Evolutionary conservation across 495 filamentous ascomycete genomes (phyloP), one percentile per base, ranked within the genome.

Genomic region (Xylaria intraflava): DNA sequence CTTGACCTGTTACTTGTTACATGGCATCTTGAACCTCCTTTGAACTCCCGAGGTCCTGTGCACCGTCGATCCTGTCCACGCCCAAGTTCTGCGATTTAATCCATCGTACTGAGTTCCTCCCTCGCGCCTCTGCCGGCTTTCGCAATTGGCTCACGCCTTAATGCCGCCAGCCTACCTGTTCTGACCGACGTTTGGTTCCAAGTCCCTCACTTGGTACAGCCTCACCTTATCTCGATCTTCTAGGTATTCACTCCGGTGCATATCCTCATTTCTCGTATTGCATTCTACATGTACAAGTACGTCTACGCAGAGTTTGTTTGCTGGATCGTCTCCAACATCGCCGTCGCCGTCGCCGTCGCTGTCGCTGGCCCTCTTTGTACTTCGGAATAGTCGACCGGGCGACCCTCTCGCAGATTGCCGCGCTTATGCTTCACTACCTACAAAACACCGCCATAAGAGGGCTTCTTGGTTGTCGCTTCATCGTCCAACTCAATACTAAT

Each of bases 401-500:
- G 48, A 31, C 27, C 50, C 17, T 20, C 14, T 38, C 17, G 33
- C 27, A 26, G 27, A 20, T 20, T 38, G 31, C 30, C 22, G 29
- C 50, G 22, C 42, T 8, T 44, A n/a, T 29, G 24, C 42, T n/a
- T 14, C 42, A 2, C 22, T 9, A 20, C 38, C 40, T 23, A 10
- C 22, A 20, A 10, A 24, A 20, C 43, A 31, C 11, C 23, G 10
- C 29, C 43, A 26, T 20, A 49, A 19, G 19, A 20, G 24, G 20
- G 4, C 41, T 5, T 31, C 36, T n/a, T 49, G 38, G 44, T 46
- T 56, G 38, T 35, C 27, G 45, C 51, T 55, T 55, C 41, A 43
- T 55, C 45, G 29, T 40, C 45, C 30, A 29, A 31, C 30, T 51
- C 42, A 49, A 55, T 64, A 52, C 59, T 66, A 58, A 64, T 24